A percentile compares a stretch with the other conserved stretches of the same genome.
These are phyloP conservation scores for Aspergillus haitiensis DNA, from an alignment of 495 filamentous ascomycete species.

Conservation along the genomic window DNA sequence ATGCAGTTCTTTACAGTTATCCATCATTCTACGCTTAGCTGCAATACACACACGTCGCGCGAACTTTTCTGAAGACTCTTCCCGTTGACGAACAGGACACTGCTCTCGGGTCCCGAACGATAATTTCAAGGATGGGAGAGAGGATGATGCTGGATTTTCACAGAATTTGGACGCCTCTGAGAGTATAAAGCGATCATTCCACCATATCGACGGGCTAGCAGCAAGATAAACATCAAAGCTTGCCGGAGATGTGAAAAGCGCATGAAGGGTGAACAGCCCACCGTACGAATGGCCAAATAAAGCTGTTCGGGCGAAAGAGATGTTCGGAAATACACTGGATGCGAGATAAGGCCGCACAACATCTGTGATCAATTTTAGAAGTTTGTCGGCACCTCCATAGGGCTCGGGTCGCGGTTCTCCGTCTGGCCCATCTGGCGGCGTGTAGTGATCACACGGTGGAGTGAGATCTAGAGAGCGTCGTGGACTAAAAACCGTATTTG, in stretches of 20 bases:
- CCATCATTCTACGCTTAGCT: constrained; percentile 23
- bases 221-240: constrained; percentile 28
- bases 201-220: constrained; percentile 32
- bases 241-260: constrained; percentile 20
- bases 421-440: constrained; percentile 17
- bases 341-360: constrained; percentile 18
- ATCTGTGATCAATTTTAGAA: constrained; percentile 23
- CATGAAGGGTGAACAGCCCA: constrained; percentile 25
- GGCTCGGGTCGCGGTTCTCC: constrained; percentile 10
- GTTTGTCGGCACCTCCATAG: constrained; percentile 25
- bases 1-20: constrained; percentile 28
- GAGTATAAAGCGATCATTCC: constrained; percentile 25
- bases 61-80: constrained; percentile 18
- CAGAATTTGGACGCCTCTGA: constrained; percentile 17
- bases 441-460: constrained; percentile 24
- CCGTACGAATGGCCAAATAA: constrained; percentile 30
- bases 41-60: constrained; percentile 6
- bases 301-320: constrained; percentile 18
- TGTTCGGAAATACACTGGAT: constrained; percentile 19
- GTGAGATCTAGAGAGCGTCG: constrained; percentile 26
- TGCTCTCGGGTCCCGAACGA: constrained; percentile 28
- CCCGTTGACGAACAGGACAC: constrained; percentile 16
- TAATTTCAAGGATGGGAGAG: constrained; percentile 11
- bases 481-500: constrained; percentile 21
- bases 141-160: not conserved